Conservation (phyloP, 1,139 yeast species). For the Yamadazyma diospyri region DNA sequence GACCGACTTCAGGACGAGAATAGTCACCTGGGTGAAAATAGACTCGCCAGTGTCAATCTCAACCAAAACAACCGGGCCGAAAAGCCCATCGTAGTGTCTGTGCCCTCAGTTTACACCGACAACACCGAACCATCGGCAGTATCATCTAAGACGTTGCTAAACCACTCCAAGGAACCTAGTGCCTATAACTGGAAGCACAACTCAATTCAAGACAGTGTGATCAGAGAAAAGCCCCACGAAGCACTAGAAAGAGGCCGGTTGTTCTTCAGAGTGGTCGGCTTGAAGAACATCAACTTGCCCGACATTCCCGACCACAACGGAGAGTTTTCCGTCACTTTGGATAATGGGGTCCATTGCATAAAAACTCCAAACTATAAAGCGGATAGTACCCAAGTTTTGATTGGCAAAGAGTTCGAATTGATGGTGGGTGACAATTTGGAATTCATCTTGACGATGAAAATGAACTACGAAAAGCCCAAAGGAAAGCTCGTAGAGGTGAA, state of each 20-base stretch:
- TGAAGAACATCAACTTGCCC: constrained; percentile 58
- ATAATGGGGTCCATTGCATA: constrained; percentile 86
- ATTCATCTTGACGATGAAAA: constrained; percentile 71
- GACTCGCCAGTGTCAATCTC: neutral
- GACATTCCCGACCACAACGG: constrained; percentile 55
- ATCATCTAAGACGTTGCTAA: constrained; percentile 16
- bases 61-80: neutral
- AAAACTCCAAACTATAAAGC: constrained; percentile 65
- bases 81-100: constrained; percentile 27
- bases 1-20: neutral
- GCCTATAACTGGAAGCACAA: constrained; percentile 14
- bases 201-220: constrained; percentile 16
- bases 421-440: constrained; percentile 65
- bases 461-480: constrained; percentile 52
- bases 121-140: constrained; percentile 16
- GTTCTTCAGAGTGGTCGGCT: constrained; percentile 62
- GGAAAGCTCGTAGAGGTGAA: constrained; percentile 55
- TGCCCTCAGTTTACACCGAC: constrained; percentile 24
- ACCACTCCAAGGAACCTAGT: constrained; percentile 6
- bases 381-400: constrained; percentile 30
- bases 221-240: constrained; percentile 11
- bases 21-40: neutral
- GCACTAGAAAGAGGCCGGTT: constrained; percentile 66
- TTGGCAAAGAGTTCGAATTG: constrained; percentile 84
- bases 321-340: constrained; percentile 67